Evolutionary conservation across 202 grass and related monocot genomes (phyloP), one percentile per base, ranked within the genome.

Genomic region (Carex sylvatica): DNA sequence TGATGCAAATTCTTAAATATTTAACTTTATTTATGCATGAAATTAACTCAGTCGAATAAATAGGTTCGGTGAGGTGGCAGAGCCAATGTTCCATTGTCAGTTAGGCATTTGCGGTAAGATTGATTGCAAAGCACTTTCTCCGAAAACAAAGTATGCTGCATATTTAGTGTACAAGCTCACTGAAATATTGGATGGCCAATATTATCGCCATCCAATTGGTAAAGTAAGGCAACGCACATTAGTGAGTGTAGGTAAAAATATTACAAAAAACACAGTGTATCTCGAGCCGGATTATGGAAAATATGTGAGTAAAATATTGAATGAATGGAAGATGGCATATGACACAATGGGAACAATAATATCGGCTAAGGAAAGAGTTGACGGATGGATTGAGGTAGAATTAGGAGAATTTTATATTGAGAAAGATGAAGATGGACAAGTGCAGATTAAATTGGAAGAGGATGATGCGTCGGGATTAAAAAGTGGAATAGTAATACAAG

Each of bases 351-450:
- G 11, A 12, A 0, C 10, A 12, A 49, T 49, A 12, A 49, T 49
- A 49, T 12, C 46, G 0, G 55, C 84, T 9, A 12, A 24, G 8
- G 20, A 15, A 7, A 89, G 85, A 26, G 46, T 26, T 4, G 63
- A 77, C 11, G 73, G 87, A 1, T 92, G 85, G 90, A 72, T 87
- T 79, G 90, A 92, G 73, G 22, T 87, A 42, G 71, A 80, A 65
- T 16, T 92, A 12, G 90, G 85, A 12, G 87, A 92, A 55, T 89
- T 87, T 42, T 82, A 60, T 13, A 85, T 47, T 4, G 65, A 63
- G 0, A 55, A 70, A 14, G 74, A 13, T 13, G 10, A 49, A 13
- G 10, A 49, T 13, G 46, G 46, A 49, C 11, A 49, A 13, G 46
- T 49, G 2, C 10, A 49, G 2, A 49, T 49, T 11, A 49, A 13